Evolutionary conservation across 371 early-diverging fungal genomes (phyloP).

Genomic region (Nematocida sp.): DNA sequence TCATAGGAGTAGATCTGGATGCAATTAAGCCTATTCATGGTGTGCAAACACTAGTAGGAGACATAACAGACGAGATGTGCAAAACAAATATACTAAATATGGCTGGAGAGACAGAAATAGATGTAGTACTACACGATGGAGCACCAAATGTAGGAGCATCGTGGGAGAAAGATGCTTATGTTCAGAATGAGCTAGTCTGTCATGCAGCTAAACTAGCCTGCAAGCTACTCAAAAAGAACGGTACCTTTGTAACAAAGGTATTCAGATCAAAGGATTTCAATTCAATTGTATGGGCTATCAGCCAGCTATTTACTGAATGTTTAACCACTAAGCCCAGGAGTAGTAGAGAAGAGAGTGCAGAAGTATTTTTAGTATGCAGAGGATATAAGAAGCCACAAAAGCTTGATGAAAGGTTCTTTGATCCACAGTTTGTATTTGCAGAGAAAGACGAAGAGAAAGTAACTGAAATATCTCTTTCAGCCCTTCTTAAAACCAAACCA

Average conservation of each 20-base stretch:
- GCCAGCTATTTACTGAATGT: slow-evolving; percentile 87
- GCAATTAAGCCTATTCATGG: slow-evolving; percentile 92
- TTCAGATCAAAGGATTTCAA: slow-evolving; percentile 98
- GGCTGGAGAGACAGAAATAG: slow-evolving; percentile 91
- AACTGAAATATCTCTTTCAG: slow-evolving; percentile 7
- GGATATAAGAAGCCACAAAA: slow-evolving; percentile 82
- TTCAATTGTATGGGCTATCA: slow-evolving; percentile 88
- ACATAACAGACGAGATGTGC: slow-evolving; percentile 90
- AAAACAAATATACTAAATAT: slow-evolving; percentile 73
- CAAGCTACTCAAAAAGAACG: slow-evolving; percentile 83
- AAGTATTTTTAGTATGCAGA: slow-evolving; percentile 94
- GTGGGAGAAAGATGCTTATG: slow-evolving; percentile 94
- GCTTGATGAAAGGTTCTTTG: slow-evolving; percentile 84
- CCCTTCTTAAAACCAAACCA: slow-evolving; percentile 8
- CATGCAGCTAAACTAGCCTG: slow-evolving; percentile 85
- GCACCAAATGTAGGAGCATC: slow-evolving; percentile 97
- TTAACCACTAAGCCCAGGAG: slow-evolving; percentile 99
- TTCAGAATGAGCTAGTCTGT: slow-evolving; percentile 88
- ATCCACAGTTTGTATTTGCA: slow-evolving; percentile 83
- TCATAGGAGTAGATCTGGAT: slow-evolving; percentile 81
- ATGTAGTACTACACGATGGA: slow-evolving; percentile 88
- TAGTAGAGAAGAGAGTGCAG: slow-evolving; percentile 96
- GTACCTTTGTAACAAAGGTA: slow-evolving; percentile 96
- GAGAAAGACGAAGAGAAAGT: slow-evolving; percentile 36
- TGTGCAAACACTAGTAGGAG: slow-evolving; percentile 85